phyloP scores from a whole-genome alignment of 345 rosid species.

The Lepidium sativum region DNA sequence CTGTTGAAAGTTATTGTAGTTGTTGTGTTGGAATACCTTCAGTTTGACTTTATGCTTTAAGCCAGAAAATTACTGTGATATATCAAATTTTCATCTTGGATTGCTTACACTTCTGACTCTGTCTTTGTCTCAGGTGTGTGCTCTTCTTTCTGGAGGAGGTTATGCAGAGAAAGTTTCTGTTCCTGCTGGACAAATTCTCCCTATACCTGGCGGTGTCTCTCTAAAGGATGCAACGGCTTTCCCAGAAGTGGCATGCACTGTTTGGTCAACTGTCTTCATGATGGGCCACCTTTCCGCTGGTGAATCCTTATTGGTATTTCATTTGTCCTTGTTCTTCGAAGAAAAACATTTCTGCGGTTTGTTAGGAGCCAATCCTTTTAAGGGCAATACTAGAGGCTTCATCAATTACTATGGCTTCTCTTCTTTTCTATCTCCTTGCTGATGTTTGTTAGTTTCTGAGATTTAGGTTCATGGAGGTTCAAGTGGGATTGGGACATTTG shows the following conservation, averaged over 20 bases:
- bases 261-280: slow-evolving; percentile 90
- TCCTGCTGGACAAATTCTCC: slow-evolving; percentile 62
- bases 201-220: slow-evolving; percentile 50
- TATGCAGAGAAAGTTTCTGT: slow-evolving; percentile 81
- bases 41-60: neutral
- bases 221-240: slow-evolving; percentile 58
- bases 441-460: slow-evolving; percentile 1
- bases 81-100: neutral
- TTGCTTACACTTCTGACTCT: neutral
- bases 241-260: slow-evolving; percentile 89
- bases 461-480: slow-evolving; percentile 90
- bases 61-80: neutral
- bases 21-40: neutral
- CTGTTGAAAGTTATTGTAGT: neutral
- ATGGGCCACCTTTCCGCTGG: slow-evolving; percentile 51
- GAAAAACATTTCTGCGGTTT: neutral
- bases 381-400: neutral
- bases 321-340: neutral
- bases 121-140: slow-evolving; percentile 50
- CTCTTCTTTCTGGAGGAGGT: slow-evolving; percentile 85
- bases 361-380: neutral
- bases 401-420: neutral
- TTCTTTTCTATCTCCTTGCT: neutral
- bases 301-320: slow-evolving; percentile 59
- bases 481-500: slow-evolving; percentile 89